Evolutionary conservation across 345 rosid species (phyloP), one percentile per base, ranked within the genome.

Genomic region (Cardamine resedifolia): DNA sequence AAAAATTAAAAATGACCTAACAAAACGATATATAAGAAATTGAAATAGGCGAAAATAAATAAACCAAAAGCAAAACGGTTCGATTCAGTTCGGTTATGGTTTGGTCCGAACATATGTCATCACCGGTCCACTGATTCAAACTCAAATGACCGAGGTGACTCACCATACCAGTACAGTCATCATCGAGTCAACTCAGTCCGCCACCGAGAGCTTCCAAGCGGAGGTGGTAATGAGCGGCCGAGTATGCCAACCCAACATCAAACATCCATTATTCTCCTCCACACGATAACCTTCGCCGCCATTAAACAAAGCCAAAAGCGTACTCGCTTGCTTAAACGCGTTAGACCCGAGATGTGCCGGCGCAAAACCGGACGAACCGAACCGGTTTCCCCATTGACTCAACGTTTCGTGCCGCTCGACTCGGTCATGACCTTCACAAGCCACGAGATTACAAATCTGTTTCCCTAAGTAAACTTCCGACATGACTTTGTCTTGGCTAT

Each of bases 191-290:
- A 74, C 82, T 83, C 87, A 75, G 28, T 77, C 57, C 49, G 49
- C 68, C 70, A 26, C 43, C 61, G 63, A 30, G 39, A 75, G 81
- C 34, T 79, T 83, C 98, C 98, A 93, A 18, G 98, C 97, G 2
- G 97, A 90, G 61, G 98, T 85, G 48, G 96, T 85, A 4, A 93
- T 85, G 12, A 93, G 87, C 16, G 96, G 94, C 4, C 96, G 82
- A 0, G 88, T 88, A 30, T 93, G 93, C 98, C 97, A 93, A 23
- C 96, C 97, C 55, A 93, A 83, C 87, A 85, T 87, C 64, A 93
- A 51, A 74, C 96, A 86, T 2, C 97, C 98, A 10, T 74, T 73
- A 15, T 73, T 86, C 82, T 93, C 98, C 76, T 93, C 98, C 79
- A 93, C 98, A 31, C 83, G 73, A 60, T 88, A 93, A 30, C 98